Percentiles rank a stretch among this genome's conserved stretches.
Conservation (phyloP, 192 early-diverging fungal species). For the Lunasporangiospora selenospora region DNA sequence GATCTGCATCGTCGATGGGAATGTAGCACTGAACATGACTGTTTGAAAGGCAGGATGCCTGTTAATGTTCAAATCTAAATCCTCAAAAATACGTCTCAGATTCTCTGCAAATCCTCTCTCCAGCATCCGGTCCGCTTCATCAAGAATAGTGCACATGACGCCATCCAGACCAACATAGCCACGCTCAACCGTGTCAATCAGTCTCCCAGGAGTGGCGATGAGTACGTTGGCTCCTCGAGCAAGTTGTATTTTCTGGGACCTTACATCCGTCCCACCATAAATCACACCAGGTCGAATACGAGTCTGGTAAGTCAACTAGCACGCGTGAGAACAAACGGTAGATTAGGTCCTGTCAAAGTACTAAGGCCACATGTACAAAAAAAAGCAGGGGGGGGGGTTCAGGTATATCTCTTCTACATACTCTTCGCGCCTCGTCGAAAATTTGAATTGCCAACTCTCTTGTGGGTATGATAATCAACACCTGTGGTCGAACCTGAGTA, state of each 20-base stretch:
- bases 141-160: slow-evolving; percentile 76
- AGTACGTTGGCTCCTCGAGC: slow-evolving; percentile 91
- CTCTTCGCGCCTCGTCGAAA: slow-evolving; percentile 75
- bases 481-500: slow-evolving; percentile 63
- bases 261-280: slow-evolving; percentile 90
- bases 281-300: slow-evolving; percentile 67
- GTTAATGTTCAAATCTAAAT: slow-evolving; percentile 76
- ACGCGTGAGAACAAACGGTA: slow-evolving; percentile 48
- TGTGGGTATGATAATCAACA: slow-evolving; percentile 80
- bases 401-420: slow-evolving; percentile 54
- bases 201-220: slow-evolving; percentile 93
- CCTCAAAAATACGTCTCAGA: slow-evolving; percentile 85
- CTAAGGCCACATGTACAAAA: slow-evolving; percentile 52
- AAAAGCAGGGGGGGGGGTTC: slow-evolving; percentile 55
- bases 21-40: slow-evolving; percentile 99
- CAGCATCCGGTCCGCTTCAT: slow-evolving; percentile 94
- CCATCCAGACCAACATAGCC: slow-evolving; percentile 73
- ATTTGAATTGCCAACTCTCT: slow-evolving; percentile 86
- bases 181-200: slow-evolving; percentile 90
- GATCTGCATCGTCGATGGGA: slow-evolving; percentile 89
- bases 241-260: slow-evolving; percentile 78
- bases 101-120: slow-evolving; percentile 99
- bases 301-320: slow-evolving; percentile 27
- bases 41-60: slow-evolving; percentile 84
- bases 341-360: slow-evolving; percentile 54